Evolutionary conservation across 768 basidiomycete species (phyloP).

Genomic region (Boletus reticulatus): DNA sequence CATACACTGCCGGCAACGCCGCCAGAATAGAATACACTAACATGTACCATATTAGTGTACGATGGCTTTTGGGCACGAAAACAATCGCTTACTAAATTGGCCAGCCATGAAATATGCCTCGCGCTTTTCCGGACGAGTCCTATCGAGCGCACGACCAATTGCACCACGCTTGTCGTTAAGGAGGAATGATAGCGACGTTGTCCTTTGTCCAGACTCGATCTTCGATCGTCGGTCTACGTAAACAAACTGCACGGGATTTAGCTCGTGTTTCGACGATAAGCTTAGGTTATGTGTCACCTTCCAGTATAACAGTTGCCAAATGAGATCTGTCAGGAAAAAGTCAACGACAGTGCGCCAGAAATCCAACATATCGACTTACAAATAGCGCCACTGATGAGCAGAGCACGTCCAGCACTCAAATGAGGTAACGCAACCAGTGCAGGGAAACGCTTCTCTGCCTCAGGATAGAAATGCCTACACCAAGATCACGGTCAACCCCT

Average conservation of each 20-base stretch:
- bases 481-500: constrained; percentile 2
- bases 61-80: background rate
- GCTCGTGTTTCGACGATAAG: background rate
- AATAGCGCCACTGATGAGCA: constrained; percentile 78
- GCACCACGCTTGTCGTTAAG: constrained; percentile 84
- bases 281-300: constrained; percentile 49
- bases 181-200: constrained; percentile 86
- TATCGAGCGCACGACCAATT: constrained; percentile 71
- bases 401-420: constrained; percentile 65
- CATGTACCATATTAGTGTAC: constrained; percentile 5
- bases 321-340: constrained; percentile 55
- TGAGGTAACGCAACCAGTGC: constrained; percentile 70
- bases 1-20: constrained; percentile 78
- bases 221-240: constrained; percentile 85
- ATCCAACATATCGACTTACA: constrained; percentile 51
- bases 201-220: constrained; percentile 87
- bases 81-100: constrained; percentile 61
- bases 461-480: constrained; percentile 82
- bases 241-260: constrained; percentile 55
- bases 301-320: constrained; percentile 95
- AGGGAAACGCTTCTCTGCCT: constrained; percentile 80
- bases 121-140: constrained; percentile 58
- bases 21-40: constrained; percentile 83
- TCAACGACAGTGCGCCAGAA: constrained; percentile 7
- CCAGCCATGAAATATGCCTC: constrained; percentile 79